A percentile compares a stretch with the other conserved stretches of the same genome.
Evolutionary conservation across 1,284 basidiomycete species (phyloP).

Genomic region (Taiwanofungus camphoratus): DNA sequence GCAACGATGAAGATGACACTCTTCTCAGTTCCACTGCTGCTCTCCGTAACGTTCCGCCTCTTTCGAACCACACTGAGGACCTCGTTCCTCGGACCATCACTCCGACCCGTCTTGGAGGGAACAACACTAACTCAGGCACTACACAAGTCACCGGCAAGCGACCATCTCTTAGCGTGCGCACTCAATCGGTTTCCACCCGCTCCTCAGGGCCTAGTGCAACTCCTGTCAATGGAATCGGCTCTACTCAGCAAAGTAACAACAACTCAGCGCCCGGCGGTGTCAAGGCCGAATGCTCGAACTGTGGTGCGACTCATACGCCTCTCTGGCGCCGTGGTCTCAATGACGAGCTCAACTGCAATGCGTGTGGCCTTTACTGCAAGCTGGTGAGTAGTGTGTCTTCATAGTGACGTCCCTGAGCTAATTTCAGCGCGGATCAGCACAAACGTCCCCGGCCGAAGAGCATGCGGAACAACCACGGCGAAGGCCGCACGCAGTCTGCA

Average conservation of each 20-base stretch:
- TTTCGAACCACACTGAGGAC: conserved; percentile 30
- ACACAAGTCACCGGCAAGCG: conserved; percentile 42
- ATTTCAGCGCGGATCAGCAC: conserved; percentile 40
- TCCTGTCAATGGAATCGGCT: conserved; percentile 45
- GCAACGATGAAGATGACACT: conserved; percentile 24
- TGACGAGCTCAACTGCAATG: conserved; percentile 81
- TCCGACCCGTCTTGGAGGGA: not conserved
- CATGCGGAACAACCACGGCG: conserved; percentile 70
- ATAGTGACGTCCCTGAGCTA: conserved; percentile 2
- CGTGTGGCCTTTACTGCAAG: conserved; percentile 77
- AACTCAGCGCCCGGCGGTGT: conserved; percentile 75
- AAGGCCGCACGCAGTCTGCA: conserved; percentile 53
- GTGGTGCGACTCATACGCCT: conserved; percentile 78
- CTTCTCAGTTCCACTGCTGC: conserved; percentile 29
- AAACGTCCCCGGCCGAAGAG: conserved; percentile 80
- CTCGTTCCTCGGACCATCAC: not conserved
- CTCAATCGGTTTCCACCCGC: conserved; percentile 35
- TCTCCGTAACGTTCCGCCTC: conserved; percentile 30
- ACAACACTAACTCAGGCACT: conserved; percentile 18
- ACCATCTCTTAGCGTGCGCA: conserved; percentile 53
- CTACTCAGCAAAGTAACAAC: conserved; percentile 29
- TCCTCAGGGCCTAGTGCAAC: conserved; percentile 59
- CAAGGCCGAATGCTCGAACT: conserved; percentile 80
- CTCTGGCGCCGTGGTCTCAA: conserved; percentile 78
- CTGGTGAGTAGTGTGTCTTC: conserved; percentile 42